These are phyloP conservation scores for Ensete glaucum DNA, from an alignment of 176 grass and related monocot species.

Conservation along the genomic window DNA sequence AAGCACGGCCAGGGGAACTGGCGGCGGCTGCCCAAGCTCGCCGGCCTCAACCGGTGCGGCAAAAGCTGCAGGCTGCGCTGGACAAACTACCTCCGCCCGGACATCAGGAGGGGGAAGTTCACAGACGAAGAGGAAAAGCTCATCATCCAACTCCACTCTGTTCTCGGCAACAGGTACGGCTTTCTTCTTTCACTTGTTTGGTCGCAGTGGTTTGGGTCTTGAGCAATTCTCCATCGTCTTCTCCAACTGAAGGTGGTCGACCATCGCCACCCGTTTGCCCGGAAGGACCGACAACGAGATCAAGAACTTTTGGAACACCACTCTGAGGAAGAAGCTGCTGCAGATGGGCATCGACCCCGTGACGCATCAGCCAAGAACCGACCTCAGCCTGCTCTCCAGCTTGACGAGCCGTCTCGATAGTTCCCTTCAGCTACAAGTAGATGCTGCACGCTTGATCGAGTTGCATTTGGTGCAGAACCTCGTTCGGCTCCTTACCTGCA, in stretches of 20 bases:
- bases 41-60: slow-evolving; percentile 80
- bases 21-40: slow-evolving; percentile 73
- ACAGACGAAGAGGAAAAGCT: slow-evolving; percentile 70
- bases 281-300: slow-evolving; percentile 5
- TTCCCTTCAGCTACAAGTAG: background rate
- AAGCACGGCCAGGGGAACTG: slow-evolving; percentile 67
- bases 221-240: too few species aligned
- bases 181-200: background rate
- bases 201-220: background rate
- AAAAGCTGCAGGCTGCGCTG: slow-evolving; percentile 96
- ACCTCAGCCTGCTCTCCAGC: background rate
- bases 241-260: background rate
- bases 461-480: background rate
- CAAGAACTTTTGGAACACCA: background rate
- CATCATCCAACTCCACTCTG: slow-evolving; percentile 74
- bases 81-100: slow-evolving; percentile 90
- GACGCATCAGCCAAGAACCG: background rate
- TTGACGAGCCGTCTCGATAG: background rate
- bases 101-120: slow-evolving; percentile 79
- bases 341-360: background rate
- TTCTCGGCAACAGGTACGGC: slow-evolving; percentile 57
- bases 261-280: background rate
- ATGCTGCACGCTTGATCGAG: background rate
- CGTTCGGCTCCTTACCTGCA: background rate
- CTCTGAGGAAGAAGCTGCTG: background rate